Conservation (phyloP, 768 basidiomycete species). For the Panellus pusillus region DNA sequence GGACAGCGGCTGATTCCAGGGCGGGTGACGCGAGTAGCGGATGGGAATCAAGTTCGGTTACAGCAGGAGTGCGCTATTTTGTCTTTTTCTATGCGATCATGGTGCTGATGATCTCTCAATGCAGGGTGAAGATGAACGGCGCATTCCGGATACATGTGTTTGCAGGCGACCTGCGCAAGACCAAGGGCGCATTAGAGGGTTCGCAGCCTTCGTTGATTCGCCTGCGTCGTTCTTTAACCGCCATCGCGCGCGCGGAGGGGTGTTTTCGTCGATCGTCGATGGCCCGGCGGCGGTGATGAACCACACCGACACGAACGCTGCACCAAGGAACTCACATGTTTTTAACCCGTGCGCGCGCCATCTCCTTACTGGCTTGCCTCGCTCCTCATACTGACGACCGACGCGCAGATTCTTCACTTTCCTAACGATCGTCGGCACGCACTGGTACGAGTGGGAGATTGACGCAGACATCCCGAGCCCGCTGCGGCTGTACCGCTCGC, state of each 20-base stretch:
- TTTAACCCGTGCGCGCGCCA: slow-evolving; percentile 18
- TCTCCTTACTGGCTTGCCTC: not conserved
- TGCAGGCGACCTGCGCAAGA: slow-evolving; percentile 13
- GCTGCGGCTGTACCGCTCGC: slow-evolving; percentile 22
- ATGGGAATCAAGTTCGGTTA: slow-evolving; percentile 18
- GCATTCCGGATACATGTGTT: slow-evolving; percentile 23
- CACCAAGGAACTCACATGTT: not conserved
- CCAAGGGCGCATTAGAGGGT: slow-evolving; percentile 13
- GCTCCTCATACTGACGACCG: not conserved
- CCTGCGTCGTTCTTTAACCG: slow-evolving; percentile 20
- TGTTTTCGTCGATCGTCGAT: slow-evolving; percentile 16
- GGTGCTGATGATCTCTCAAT: not conserved
- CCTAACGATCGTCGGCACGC: slow-evolving; percentile 21
- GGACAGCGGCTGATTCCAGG: slow-evolving; percentile 19
- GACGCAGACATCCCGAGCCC: slow-evolving; percentile 16
- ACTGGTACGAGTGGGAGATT: slow-evolving; percentile 23
- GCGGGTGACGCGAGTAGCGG: slow-evolving; percentile 15
- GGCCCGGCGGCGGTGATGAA: slow-evolving; percentile 14
- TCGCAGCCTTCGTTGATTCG: slow-evolving; percentile 20
- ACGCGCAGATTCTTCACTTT: slow-evolving; percentile 18
- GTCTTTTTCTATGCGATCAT: not conserved
- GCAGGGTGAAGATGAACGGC: slow-evolving; percentile 23
- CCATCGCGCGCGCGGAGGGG: slow-evolving; percentile 6
- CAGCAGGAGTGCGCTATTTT: slow-evolving; percentile 16
- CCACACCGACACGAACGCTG: not conserved